A percentile compares a stretch with the other conserved stretches of the same genome.
Conservation (phyloP, 805 yeast species). For the Metschnikowia orientalis region DNA sequence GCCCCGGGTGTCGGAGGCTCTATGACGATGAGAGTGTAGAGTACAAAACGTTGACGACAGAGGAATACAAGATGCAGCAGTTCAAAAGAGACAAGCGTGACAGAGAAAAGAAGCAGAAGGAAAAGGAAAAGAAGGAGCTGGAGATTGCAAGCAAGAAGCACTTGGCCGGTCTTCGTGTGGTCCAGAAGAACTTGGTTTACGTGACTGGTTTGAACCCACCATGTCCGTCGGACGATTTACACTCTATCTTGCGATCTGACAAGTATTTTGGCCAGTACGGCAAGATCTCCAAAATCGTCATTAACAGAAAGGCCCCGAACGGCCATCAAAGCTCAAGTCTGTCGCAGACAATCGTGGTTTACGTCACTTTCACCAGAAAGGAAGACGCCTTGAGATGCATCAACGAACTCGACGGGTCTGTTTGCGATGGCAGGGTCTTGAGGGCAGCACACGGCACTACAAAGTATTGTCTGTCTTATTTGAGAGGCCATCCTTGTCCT, state of each 20-base stretch:
- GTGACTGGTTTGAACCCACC: slow-evolving; percentile 93
- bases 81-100: slow-evolving; percentile 76
- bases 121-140: slow-evolving; percentile 86
- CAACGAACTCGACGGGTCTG: slow-evolving; percentile 85
- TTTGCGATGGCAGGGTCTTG: slow-evolving; percentile 84
- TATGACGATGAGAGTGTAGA: slow-evolving; percentile 93
- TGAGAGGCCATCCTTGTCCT: slow-evolving; percentile 94
- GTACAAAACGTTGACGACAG: slow-evolving; percentile 76
- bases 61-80: slow-evolving; percentile 82
- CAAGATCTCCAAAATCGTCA: slow-evolving; percentile 87
- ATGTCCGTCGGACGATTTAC: slow-evolving; percentile 77
- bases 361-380: slow-evolving; percentile 86
- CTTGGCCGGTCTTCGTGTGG: slow-evolving; percentile 95
- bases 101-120: slow-evolving; percentile 75
- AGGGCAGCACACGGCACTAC: slow-evolving; percentile 98
- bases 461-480: slow-evolving; percentile 93
- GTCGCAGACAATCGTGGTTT: slow-evolving; percentile 85
- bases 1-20: slow-evolving; percentile 95
- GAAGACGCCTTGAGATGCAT: slow-evolving; percentile 96
- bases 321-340: slow-evolving; percentile 33
- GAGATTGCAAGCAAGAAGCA: slow-evolving; percentile 83
- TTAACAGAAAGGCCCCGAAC: slow-evolving; percentile 66
- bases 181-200: slow-evolving; percentile 93
- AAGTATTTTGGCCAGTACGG: slow-evolving; percentile 99
- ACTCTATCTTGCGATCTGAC: slow-evolving; percentile 76